These are phyloP conservation scores for Cryphonectria parasitica DNA, from an alignment of 2,329 filamentous ascomycete species.

Conservation along the genomic window DNA sequence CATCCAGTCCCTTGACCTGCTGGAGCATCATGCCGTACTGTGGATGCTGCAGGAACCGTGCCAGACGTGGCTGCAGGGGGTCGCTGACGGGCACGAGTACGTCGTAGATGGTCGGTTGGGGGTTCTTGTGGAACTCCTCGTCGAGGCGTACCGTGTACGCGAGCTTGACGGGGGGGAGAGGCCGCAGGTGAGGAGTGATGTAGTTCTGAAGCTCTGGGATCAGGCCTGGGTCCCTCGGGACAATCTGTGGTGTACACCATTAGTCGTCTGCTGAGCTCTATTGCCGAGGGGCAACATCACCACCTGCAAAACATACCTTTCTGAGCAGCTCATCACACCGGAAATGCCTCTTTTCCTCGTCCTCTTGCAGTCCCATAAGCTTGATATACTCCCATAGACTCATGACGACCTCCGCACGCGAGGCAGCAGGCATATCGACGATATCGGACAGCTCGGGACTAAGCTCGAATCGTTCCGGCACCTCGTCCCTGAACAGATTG, in stretches of 20 bases:
- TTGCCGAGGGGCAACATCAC: too few relatives aligned
- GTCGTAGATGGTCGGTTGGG: constrained; percentile 85
- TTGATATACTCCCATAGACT: constrained; percentile 96
- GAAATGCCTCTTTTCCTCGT: constrained; percentile 92
- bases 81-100: constrained; percentile 84
- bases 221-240: constrained; percentile 75
- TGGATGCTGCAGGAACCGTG: constrained; percentile 69
- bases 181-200: constrained; percentile 75
- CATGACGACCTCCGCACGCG: constrained; percentile 84
- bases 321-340: constrained; percentile 84
- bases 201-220: constrained; percentile 86
- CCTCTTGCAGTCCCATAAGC: constrained; percentile 83
- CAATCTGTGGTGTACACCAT: constrained; percentile 56
- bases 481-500: constrained; percentile 82
- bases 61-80: constrained; percentile 70
- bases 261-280: background rate
- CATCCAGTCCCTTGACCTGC: constrained; percentile 77
- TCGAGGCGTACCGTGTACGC: constrained; percentile 95
- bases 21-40: constrained; percentile 73
- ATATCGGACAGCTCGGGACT: constrained; percentile 81
- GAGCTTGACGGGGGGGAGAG: constrained; percentile 80
- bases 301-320: constrained; percentile 57
- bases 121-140: constrained; percentile 74
- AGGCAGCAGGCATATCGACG: constrained; percentile 84
- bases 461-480: constrained; percentile 80